Conservation (phyloP, 805 yeast species). For the Isabelozyma rhagii region DNA sequence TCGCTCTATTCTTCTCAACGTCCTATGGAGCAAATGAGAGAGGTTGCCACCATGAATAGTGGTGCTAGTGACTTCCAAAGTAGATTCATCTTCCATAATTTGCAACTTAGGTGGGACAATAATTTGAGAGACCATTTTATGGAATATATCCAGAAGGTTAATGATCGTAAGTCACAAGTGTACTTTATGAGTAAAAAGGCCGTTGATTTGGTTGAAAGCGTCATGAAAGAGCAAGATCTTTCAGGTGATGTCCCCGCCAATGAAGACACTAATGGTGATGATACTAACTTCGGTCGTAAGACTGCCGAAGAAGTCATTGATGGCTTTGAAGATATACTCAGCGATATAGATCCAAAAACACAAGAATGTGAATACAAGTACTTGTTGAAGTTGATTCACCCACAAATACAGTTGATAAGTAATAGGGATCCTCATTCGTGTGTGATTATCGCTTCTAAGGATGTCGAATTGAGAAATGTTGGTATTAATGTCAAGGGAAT, state of each 20-base stretch:
- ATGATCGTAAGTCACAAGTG: conserved; percentile 39
- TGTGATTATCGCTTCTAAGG: conserved; percentile 52
- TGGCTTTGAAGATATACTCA: conserved; percentile 52
- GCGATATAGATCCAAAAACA: conserved; percentile 31
- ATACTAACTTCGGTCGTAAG: conserved; percentile 8
- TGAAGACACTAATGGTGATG: conserved; percentile 7
- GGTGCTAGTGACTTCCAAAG: conserved; percentile 50
- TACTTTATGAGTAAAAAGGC: conserved; percentile 50
- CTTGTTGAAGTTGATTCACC: conserved; percentile 66
- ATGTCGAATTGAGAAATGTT: conserved; percentile 54
- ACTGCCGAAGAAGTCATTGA: conserved; percentile 35
- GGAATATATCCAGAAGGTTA: conserved; percentile 48
- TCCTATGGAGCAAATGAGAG: conserved; percentile 21
- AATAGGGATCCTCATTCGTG: conserved; percentile 46
- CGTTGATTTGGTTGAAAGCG: conserved; percentile 45
- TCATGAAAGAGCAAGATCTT: conserved; percentile 16
- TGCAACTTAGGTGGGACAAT: conserved; percentile 79
- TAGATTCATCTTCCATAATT: conserved; percentile 67
- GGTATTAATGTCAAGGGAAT: conserved; percentile 41
- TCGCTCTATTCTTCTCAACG: conserved; percentile 30
- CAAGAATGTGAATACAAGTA: conserved; percentile 54
- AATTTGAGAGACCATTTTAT: conserved; percentile 59
- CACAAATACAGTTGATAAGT: conserved; percentile 71
- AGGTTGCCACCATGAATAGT: conserved; percentile 16
- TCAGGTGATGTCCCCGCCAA: not conserved